phyloP scores from a whole-genome alignment of 148 eudicot genomes.

The Chenopodium formosanum region DNA sequence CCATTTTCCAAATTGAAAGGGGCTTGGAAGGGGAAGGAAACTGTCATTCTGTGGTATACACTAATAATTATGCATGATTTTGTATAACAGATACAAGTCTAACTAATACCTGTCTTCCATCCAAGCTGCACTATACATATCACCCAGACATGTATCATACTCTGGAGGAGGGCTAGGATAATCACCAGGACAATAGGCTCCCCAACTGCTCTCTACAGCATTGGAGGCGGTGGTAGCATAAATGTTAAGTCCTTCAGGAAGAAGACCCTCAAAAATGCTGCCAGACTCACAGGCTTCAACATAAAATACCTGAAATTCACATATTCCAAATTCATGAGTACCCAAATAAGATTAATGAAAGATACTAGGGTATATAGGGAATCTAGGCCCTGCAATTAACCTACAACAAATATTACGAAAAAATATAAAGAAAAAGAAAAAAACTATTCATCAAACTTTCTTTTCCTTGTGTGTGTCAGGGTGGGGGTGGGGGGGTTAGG shows the following conservation, averaged over 20 bases:
- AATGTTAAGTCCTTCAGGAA: conserved; percentile 76
- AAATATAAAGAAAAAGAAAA: no score
- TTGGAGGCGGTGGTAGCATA: conserved; percentile 91
- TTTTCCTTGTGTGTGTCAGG: neutral
- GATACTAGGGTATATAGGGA: no score
- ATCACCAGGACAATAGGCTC: conserved; percentile 92
- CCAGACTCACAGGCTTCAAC: conserved; percentile 97
- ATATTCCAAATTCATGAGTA: conserved; percentile 7
- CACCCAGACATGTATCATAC: conserved; percentile 89
- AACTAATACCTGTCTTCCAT: conserved; percentile 83
- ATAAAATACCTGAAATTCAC: conserved; percentile 64
- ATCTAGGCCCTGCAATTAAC: no score
- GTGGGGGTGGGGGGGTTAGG: no score
- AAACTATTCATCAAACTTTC: no score
- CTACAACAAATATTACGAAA: no score
- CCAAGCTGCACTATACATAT: conserved; percentile 91
- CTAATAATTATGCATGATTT: neutral
- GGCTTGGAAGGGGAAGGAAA: neutral
- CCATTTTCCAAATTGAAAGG: neutral
- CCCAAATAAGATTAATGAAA: neutral
- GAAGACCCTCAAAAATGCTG: conserved; percentile 89
- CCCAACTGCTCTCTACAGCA: conserved; percentile 93
- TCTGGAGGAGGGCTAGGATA: conserved; percentile 78
- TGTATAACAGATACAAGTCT: neutral
- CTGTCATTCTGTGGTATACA: neutral